Conservation (phyloP, 148 eudicot genomes). For the Camellia lanceoleosa region DNA sequence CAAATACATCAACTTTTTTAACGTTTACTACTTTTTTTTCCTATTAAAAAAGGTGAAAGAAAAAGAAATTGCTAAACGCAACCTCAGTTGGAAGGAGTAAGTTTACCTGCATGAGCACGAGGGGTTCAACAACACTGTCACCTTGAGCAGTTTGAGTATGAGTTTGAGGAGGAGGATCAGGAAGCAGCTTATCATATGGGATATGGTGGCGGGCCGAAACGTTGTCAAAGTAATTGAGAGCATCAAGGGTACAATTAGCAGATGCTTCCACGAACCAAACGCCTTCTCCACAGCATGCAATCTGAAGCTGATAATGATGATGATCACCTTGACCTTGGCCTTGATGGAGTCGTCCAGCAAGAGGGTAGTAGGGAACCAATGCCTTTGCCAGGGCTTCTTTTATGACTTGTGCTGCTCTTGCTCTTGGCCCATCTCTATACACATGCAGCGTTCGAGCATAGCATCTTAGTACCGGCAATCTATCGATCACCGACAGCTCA, state of each 20-base stretch:
- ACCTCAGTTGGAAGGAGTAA: too few species aligned
- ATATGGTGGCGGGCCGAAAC: not conserved
- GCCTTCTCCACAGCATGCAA: conserved; percentile 29
- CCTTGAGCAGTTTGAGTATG: not conserved
- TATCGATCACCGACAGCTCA: conserved; percentile 31
- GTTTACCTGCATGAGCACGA: conserved; percentile 36
- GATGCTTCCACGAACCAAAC: conserved; percentile 39
- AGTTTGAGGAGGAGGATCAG: conserved; percentile 18
- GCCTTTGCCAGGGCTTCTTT: conserved; percentile 32
- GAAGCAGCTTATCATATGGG: conserved; percentile 25
- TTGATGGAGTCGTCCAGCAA: conserved; percentile 29
- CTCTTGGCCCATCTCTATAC: conserved; percentile 19
- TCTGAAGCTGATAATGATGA: conserved; percentile 10
- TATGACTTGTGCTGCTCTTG: conserved; percentile 15
- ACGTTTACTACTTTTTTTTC: too few species aligned
- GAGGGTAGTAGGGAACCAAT: conserved; percentile 38
- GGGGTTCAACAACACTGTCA: conserved; percentile 16
- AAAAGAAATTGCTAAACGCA: too few species aligned
- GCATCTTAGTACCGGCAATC: conserved; percentile 28
- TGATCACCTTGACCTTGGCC: not conserved
- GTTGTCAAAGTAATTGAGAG: conserved; percentile 25
- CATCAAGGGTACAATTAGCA: conserved; percentile 23
- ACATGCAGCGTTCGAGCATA: conserved; percentile 38
- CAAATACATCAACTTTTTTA: too few species aligned
- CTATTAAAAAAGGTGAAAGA: too few species aligned